phyloP scores from a whole-genome alignment of 805 yeast species.

The Kuraishia capsulata region DNA sequence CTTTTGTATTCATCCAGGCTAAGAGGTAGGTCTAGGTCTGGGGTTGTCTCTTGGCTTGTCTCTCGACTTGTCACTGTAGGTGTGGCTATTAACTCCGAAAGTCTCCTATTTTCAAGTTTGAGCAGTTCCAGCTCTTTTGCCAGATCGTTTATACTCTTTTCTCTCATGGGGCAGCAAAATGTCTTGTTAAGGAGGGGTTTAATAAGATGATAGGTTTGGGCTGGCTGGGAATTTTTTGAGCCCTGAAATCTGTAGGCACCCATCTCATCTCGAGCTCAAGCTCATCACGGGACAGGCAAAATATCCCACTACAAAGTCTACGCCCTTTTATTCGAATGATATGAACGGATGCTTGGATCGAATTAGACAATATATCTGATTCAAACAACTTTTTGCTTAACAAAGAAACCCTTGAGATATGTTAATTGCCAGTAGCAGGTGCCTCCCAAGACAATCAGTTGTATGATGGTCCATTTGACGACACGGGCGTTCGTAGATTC shows the following conservation, averaged over 20 bases:
- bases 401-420: constrained; percentile 68
- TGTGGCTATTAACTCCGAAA: constrained; percentile 5
- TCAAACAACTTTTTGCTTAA: constrained; percentile 63
- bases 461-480: constrained; percentile 66
- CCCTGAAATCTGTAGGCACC: too few species aligned
- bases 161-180: too few species aligned
- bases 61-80: neutral
- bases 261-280: too few species aligned
- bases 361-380: too few species aligned
- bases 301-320: too few species aligned
- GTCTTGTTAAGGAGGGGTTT: too few species aligned
- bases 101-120: constrained; percentile 16
- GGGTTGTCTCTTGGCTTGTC: neutral
- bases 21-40: constrained; percentile 9
- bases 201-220: too few species aligned
- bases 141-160: constrained; percentile 9
- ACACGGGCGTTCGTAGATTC: constrained; percentile 64
- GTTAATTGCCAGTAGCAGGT: constrained; percentile 70
- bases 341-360: too few species aligned
- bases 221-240: too few species aligned
- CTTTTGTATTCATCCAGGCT: constrained; percentile 63
- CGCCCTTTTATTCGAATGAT: too few species aligned
- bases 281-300: too few species aligned
- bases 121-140: constrained; percentile 14
- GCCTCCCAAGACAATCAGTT: constrained; percentile 50